Conservation (phyloP, 1,139 yeast species). For the Nakaseomyces delphensis region DNA sequence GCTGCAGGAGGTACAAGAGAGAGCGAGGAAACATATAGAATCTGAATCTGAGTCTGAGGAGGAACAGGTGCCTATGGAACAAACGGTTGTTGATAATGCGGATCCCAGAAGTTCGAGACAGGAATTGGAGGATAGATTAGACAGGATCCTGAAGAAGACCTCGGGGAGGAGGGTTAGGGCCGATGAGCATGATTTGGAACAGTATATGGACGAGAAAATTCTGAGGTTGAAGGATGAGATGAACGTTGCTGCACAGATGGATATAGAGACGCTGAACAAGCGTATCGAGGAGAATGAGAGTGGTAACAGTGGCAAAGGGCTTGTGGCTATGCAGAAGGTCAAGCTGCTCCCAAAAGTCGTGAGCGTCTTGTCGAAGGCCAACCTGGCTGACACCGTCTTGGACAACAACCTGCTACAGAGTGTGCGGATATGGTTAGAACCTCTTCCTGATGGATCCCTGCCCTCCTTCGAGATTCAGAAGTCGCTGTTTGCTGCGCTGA, state of each 20-base stretch:
- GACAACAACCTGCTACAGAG: slow-evolving; percentile 93
- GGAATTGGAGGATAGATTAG: slow-evolving; percentile 73
- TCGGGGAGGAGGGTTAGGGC: slow-evolving; percentile 51
- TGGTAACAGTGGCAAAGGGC: slow-evolving; percentile 12
- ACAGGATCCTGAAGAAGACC: slow-evolving; percentile 59
- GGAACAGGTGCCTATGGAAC: slow-evolving; percentile 15
- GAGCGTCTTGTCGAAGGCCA: slow-evolving; percentile 68
- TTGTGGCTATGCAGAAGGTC: slow-evolving; percentile 79
- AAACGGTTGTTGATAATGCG: too few species aligned
- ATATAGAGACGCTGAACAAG: slow-evolving; percentile 72
- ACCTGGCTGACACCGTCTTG: slow-evolving; percentile 81
- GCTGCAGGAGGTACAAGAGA: not conserved
- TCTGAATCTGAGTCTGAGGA: slow-evolving; percentile 12
- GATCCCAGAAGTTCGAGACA: slow-evolving; percentile 36
- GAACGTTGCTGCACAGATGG: slow-evolving; percentile 89
- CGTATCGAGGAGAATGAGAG: slow-evolving; percentile 20
- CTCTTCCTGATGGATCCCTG: slow-evolving; percentile 92
- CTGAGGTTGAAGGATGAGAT: slow-evolving; percentile 75
- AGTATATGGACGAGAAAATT: slow-evolving; percentile 88
- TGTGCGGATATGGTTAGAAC: slow-evolving; percentile 94
- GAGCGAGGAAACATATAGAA: slow-evolving; percentile 7
- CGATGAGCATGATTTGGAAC: slow-evolving; percentile 88
- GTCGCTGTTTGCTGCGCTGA: slow-evolving; percentile 66
- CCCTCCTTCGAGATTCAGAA: slow-evolving; percentile 96
- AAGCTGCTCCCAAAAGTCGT: slow-evolving; percentile 72